A percentile compares a stretch with the other conserved stretches of the same genome.
phyloP scores from a whole-genome alignment of 805 yeast species.

The Yamadazyma ubonensis region DNA sequence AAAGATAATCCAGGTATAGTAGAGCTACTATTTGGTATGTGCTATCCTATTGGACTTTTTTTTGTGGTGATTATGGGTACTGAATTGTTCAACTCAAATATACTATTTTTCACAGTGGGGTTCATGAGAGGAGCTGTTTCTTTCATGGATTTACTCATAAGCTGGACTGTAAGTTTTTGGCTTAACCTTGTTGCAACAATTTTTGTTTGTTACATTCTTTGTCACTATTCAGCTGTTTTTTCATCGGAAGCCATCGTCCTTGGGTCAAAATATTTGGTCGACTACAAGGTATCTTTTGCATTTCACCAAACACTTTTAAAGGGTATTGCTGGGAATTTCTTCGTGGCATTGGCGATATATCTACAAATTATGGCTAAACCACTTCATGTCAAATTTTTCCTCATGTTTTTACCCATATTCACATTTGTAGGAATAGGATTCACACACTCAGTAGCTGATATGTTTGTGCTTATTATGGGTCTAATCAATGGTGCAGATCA shows the following conservation, averaged over 20 bases:
- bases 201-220: constrained; percentile 63
- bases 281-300: constrained; percentile 40
- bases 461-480: constrained; percentile 67
- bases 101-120: constrained; percentile 69
- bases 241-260: constrained; percentile 36
- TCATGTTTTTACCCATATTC: constrained; percentile 67
- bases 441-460: constrained; percentile 81
- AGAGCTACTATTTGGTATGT: constrained; percentile 55
- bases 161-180: constrained; percentile 68
- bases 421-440: constrained; percentile 78
- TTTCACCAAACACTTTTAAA: constrained; percentile 68
- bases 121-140: constrained; percentile 68
- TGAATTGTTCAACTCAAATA: constrained; percentile 73
- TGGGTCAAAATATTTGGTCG: constrained; percentile 51
- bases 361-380: constrained; percentile 79
- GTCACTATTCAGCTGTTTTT: constrained; percentile 55
- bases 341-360: constrained; percentile 72
- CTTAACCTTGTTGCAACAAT: constrained; percentile 63
- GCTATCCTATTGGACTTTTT: constrained; percentile 71
- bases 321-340: constrained; percentile 75
- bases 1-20: constrained; percentile 51
- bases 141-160: constrained; percentile 56
- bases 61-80: constrained; percentile 74
- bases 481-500: constrained; percentile 60
- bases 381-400: constrained; percentile 65